These are phyloP conservation scores for Lachnellula hyalina DNA, from an alignment of 2,329 filamentous ascomycete species.

Conservation along the genomic window DNA sequence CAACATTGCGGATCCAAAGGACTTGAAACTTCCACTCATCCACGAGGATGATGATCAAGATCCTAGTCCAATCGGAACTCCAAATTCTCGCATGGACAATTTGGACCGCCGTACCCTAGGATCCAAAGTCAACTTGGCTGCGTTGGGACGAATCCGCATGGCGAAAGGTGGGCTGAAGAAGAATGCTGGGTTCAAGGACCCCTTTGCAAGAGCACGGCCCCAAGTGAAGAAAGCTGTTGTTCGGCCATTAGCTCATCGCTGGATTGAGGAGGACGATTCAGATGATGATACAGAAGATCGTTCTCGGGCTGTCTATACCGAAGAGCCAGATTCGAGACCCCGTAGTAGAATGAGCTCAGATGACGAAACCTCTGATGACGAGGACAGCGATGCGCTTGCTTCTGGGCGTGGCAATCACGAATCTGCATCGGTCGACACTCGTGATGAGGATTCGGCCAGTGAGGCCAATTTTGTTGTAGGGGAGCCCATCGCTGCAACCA, in stretches of 20 bases:
- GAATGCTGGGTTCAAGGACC: slow-evolving; percentile 61
- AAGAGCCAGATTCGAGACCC: slow-evolving; percentile 77
- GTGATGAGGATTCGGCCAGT: slow-evolving; percentile 63
- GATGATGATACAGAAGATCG: slow-evolving; percentile 70
- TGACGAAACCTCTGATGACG: slow-evolving; percentile 39
- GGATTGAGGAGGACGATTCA: slow-evolving; percentile 76
- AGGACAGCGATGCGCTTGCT: slow-evolving; percentile 22
- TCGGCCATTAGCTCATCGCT: slow-evolving; percentile 74
- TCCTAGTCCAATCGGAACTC: slow-evolving; percentile 60
- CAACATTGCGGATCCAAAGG: slow-evolving; percentile 66
- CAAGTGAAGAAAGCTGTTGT: slow-evolving; percentile 55
- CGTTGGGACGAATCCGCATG: slow-evolving; percentile 72
- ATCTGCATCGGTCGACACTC: slow-evolving; percentile 37
- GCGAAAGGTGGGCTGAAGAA: slow-evolving; percentile 52
- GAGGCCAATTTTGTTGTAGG: slow-evolving; percentile 65
- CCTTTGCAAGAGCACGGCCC: slow-evolving; percentile 57
- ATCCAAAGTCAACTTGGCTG: slow-evolving; percentile 53
- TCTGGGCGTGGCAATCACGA: slow-evolving; percentile 15
- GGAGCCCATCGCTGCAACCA: slow-evolving; percentile 48
- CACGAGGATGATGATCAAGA: slow-evolving; percentile 53
- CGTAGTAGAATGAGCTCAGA: slow-evolving; percentile 68
- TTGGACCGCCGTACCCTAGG: slow-evolving; percentile 47
- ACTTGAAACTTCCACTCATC: slow-evolving; percentile 49
- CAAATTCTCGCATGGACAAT: slow-evolving; percentile 56
- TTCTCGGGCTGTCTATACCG: slow-evolving; percentile 68